Evolutionary conservation across 805 yeast species (phyloP).

Genomic region (Kodamaea leandrae): DNA sequence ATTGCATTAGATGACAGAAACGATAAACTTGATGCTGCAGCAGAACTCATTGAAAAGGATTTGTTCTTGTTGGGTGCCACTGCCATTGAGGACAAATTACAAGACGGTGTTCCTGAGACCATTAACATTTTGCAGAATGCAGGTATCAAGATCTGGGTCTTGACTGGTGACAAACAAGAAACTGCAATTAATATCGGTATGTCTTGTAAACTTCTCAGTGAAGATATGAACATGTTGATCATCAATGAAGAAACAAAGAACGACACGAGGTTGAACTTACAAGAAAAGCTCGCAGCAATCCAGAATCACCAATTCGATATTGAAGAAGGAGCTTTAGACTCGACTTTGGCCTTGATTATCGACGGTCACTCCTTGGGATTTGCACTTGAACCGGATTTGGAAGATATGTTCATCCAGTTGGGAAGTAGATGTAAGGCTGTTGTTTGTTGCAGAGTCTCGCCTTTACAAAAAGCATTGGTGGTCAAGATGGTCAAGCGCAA

Average conservation of each 20-base stretch:
- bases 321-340: conserved; percentile 55
- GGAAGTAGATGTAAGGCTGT: conserved; percentile 93
- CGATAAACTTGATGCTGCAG: conserved; percentile 78
- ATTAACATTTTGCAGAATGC: conserved; percentile 94
- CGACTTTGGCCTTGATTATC: conserved; percentile 83
- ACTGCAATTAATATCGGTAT: conserved; percentile 98
- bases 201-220: conserved; percentile 92
- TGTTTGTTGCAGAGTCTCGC: conserved; percentile 96
- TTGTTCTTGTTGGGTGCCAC: conserved; percentile 90
- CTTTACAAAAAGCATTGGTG: conserved; percentile 93
- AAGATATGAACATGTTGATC: conserved; percentile 90
- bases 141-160: conserved; percentile 95
- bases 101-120: conserved; percentile 98
- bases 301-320: conserved; percentile 60
- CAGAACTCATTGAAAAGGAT: conserved; percentile 81
- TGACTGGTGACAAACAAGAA: conserved; percentile 98
- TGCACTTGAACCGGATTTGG: conserved; percentile 81
- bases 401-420: conserved; percentile 71
- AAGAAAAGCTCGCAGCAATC: conserved; percentile 74
- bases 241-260: conserved; percentile 82
- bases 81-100: conserved; percentile 96
- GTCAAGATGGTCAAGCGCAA: conserved; percentile 90
- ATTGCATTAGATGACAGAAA: conserved; percentile 75
- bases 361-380: conserved; percentile 89
- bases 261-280: conserved; percentile 70